Evolutionary conservation across 805 yeast species (phyloP).

Genomic region (Maudiozyma pseudohumilis): DNA sequence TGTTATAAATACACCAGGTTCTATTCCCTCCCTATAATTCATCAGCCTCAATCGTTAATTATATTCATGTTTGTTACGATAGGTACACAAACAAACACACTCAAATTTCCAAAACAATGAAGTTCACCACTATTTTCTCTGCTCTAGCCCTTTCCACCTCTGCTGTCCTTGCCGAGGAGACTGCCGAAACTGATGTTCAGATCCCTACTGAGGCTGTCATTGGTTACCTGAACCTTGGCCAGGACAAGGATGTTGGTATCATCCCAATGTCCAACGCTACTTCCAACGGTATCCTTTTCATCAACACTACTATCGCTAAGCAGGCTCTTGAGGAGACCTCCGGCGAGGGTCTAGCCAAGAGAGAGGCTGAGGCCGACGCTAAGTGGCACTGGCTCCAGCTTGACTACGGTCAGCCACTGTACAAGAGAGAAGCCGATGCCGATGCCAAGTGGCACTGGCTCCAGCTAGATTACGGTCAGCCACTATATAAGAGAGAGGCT

Average conservation of each 20-base stretch:
- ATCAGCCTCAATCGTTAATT: background rate
- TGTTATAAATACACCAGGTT: no score
- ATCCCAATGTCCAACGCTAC: conserved; percentile 25
- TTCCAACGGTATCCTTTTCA: conserved; percentile 22
- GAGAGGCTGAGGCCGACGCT: conserved; percentile 20
- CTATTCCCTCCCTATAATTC: no score
- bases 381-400: conserved; percentile 23
- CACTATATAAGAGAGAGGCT: conserved; percentile 24
- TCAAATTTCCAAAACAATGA: conserved; percentile 17
- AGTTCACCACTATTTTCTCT: conserved; percentile 12
- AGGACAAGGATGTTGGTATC: conserved; percentile 20
- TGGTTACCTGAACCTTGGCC: conserved; percentile 24
- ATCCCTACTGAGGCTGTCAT: conserved; percentile 26
- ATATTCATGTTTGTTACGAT: background rate
- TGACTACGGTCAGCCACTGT: conserved; percentile 21
- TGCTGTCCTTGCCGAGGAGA: conserved; percentile 12
- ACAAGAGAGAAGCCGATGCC: conserved; percentile 26
- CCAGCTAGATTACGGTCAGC: conserved; percentile 18
- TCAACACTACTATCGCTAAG: conserved; percentile 25
- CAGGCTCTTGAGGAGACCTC: conserved; percentile 12
- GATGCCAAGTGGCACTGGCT: conserved; percentile 26
- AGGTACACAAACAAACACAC: background rate
- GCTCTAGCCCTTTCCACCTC: conserved; percentile 9
- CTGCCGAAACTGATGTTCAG: conserved; percentile 1
- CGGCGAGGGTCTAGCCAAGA: conserved; percentile 11